These are phyloP conservation scores for Lodderomyces pseudojiufengensis DNA, from an alignment of 1,139 yeast genomes.

Conservation along the genomic window DNA sequence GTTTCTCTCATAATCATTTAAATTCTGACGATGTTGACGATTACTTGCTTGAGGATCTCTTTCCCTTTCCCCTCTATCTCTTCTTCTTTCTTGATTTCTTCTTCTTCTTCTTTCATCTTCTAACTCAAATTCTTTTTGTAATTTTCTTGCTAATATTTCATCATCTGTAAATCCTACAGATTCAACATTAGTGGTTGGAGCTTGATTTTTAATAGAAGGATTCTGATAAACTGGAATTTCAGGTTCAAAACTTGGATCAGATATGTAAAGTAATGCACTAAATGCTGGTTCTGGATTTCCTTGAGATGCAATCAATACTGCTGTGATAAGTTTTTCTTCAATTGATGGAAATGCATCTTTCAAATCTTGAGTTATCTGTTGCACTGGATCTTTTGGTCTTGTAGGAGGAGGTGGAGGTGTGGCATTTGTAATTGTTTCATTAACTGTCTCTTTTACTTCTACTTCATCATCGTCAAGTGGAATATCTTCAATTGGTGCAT, in stretches of 20 bases:
- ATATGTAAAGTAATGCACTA: conserved; percentile 74
- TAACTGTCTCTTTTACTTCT: conserved; percentile 9
- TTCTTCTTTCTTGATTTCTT: conserved; percentile 13
- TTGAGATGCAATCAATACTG: conserved; percentile 79
- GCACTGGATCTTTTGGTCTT: conserved; percentile 60
- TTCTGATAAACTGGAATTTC: conserved; percentile 44
- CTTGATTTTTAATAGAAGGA: neutral
- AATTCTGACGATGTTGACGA: conserved; percentile 12
- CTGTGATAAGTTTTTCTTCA: conserved; percentile 67
- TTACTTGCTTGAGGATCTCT: conserved; percentile 5
- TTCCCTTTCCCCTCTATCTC: conserved; percentile 14
- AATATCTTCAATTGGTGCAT: conserved; percentile 11
- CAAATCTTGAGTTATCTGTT: conserved; percentile 51
- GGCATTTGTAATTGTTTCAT: too few species aligned
- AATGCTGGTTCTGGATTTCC: conserved; percentile 84
- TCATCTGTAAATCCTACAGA: conserved; percentile 48
- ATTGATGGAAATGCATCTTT: conserved; percentile 79
- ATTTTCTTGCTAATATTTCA: conserved; percentile 75
- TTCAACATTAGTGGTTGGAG: conserved; percentile 6
- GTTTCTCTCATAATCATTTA: conserved; percentile 13
- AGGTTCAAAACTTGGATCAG: conserved; percentile 72
- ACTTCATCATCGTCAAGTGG: conserved; percentile 12
- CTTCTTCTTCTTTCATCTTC: conserved; percentile 37
- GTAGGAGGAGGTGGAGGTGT: conserved; percentile 69
- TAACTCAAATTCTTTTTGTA: conserved; percentile 67